These are phyloP conservation scores for Aspergillus ruber DNA, from an alignment of 2,329 filamentous ascomycete species.

Conservation along the genomic window DNA sequence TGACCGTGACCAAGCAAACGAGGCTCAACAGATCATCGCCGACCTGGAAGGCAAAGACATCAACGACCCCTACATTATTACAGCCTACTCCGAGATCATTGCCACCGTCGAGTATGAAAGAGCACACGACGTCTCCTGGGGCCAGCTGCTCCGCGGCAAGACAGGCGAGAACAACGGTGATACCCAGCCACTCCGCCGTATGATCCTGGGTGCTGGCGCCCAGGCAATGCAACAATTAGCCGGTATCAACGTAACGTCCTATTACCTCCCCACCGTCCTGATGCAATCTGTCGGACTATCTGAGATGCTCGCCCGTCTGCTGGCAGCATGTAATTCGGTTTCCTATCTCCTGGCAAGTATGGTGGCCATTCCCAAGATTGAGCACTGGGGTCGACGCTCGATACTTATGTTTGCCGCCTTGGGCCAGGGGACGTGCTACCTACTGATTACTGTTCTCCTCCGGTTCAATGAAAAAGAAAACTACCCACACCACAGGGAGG, in stretches of 20 bases:
- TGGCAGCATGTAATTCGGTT: constrained; percentile 42
- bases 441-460: constrained; percentile 43
- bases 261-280: constrained; percentile 38
- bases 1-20: constrained; percentile 10
- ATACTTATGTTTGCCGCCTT: constrained; percentile 46
- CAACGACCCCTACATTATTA: constrained; percentile 39
- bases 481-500: constrained; percentile 33
- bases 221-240: constrained; percentile 33
- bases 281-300: constrained; percentile 36
- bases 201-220: constrained; percentile 41
- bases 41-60: constrained; percentile 15
- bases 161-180: constrained; percentile 11
- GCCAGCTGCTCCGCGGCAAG: constrained; percentile 44
- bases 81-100: constrained; percentile 40
- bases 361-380: constrained; percentile 41
- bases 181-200: constrained; percentile 35
- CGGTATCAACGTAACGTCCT: constrained; percentile 33
- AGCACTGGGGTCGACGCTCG: constrained; percentile 43
- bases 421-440: constrained; percentile 46
- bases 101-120: constrained; percentile 45
- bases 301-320: constrained; percentile 33
- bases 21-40: constrained; percentile 42
- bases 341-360: constrained; percentile 42
- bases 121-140: constrained; percentile 45
- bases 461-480: constrained; percentile 12